Evolutionary conservation across 345 rosid species (phyloP).

Genomic region (Punica granatum): DNA sequence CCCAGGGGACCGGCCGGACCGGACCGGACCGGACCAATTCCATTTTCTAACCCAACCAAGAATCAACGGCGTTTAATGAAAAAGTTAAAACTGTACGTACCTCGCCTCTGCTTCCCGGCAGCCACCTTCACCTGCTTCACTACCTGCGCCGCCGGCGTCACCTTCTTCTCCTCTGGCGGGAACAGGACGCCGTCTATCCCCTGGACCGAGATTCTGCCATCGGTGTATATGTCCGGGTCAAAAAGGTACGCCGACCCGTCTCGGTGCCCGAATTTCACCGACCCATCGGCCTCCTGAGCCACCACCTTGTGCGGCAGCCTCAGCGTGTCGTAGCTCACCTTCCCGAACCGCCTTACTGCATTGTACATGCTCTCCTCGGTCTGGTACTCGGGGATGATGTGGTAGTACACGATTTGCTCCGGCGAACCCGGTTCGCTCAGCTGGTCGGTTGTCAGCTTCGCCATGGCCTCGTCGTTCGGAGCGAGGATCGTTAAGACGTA

Average conservation of each 20-base stretch:
- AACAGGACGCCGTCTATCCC: conserved; percentile 86
- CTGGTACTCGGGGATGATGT: conserved; percentile 90
- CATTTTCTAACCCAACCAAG: neutral
- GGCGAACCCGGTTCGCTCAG: conserved; percentile 95
- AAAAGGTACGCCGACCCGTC: conserved; percentile 74
- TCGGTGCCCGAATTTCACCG: conserved; percentile 84
- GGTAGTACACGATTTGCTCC: conserved; percentile 83
- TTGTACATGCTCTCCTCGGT: conserved; percentile 99
- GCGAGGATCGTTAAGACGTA: conserved; percentile 86
- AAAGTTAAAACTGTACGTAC: conserved; percentile 26
- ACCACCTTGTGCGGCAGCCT: conserved; percentile 74
- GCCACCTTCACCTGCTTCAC: conserved; percentile 40
- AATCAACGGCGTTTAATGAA: neutral
- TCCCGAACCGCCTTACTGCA: conserved; percentile 83
- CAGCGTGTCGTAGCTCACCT: conserved; percentile 72
- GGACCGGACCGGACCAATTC: too few species aligned
- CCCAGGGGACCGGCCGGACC: too few species aligned
- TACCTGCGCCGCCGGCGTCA: conserved; percentile 2
- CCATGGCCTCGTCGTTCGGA: conserved; percentile 98
- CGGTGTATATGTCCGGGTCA: conserved; percentile 95
- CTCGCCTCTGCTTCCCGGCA: conserved; percentile 63
- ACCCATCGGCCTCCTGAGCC: conserved; percentile 95
- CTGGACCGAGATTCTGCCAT: conserved; percentile 87
- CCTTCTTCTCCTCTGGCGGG: conserved; percentile 39
- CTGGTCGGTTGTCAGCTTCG: conserved; percentile 81